phyloP scores from a whole-genome alignment of 108 stramenopile species.

The Cyclotella cryptica region DNA sequence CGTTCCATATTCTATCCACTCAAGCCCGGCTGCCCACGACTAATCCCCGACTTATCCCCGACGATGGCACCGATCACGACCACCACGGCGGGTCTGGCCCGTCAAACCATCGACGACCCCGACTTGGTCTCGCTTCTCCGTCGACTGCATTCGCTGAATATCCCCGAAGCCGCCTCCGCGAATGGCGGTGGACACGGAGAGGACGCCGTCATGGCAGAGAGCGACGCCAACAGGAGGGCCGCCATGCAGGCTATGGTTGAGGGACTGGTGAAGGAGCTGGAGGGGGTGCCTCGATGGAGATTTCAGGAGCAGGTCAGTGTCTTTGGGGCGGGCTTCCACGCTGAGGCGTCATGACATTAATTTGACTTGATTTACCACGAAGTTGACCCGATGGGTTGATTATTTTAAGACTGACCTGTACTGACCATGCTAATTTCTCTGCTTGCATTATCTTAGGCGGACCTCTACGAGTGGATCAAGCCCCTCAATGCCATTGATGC shows the following conservation, averaged over 20 bases:
- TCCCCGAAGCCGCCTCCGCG: background rate
- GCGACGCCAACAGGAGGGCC: background rate
- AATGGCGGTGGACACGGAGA: background rate
- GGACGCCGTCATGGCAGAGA: constrained; percentile 21
- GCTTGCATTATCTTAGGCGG: constrained; percentile 56
- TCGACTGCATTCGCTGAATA: constrained; percentile 31
- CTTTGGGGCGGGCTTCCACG: background rate
- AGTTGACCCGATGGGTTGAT: no score
- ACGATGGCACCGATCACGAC: constrained; percentile 74
- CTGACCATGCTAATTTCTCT: background rate
- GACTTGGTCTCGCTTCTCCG: constrained; percentile 51
- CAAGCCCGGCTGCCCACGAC: no score
- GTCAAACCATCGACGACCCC: constrained; percentile 76
- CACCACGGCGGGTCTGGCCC: constrained; percentile 59
- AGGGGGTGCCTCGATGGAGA: constrained; percentile 60
- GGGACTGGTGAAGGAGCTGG: constrained; percentile 59
- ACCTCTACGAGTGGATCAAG: constrained; percentile 85
- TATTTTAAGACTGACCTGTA: no score
- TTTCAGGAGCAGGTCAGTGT: constrained; percentile 86
- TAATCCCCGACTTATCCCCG: no score
- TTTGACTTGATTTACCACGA: background rate
- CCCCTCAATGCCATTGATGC: constrained; percentile 85
- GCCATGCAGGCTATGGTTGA: constrained; percentile 47
- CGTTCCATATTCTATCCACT: no score
- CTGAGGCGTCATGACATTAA: background rate